A percentile compares a stretch with the other conserved stretches of the same genome.
These are phyloP conservation scores for Podospora bellae-mahoneyi DNA, from an alignment of 495 filamentous ascomycete genomes.

Conservation along the genomic window DNA sequence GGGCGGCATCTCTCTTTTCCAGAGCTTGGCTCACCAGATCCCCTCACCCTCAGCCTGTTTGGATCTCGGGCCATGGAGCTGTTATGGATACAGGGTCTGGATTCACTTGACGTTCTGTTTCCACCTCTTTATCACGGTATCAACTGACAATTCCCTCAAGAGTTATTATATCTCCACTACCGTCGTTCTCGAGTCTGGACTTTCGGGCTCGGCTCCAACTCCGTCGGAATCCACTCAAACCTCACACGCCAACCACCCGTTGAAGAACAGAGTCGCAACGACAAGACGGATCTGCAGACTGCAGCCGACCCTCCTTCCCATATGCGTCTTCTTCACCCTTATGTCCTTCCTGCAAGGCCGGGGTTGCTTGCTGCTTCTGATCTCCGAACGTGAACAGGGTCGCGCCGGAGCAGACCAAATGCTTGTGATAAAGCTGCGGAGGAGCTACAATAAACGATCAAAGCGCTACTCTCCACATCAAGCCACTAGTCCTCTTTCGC, in stretches of 20 bases:
- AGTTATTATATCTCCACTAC: too few relatives aligned
- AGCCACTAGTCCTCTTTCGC: background rate
- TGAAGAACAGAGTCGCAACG: background rate
- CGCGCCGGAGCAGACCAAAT: background rate
- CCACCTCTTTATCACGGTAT: too few relatives aligned
- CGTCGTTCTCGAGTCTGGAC: too few relatives aligned
- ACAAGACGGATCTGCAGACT: background rate
- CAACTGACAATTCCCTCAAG: too few relatives aligned
- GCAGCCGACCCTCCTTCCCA: background rate
- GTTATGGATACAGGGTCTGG: background rate
- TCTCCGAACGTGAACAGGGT: background rate
- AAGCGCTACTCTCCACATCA: background rate
- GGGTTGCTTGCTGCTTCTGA: background rate
- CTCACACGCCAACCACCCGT: background rate
- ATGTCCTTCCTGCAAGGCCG: background rate
- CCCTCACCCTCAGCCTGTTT: background rate
- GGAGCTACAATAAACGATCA: background rate
- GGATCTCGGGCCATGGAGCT: background rate
- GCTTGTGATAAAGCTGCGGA: background rate
- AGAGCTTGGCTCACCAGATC: too few relatives aligned
- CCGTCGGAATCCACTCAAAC: background rate
- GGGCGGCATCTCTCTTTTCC: too few relatives aligned
- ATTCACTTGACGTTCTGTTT: background rate
- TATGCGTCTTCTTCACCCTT: background rate
- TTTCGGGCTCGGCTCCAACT: background rate